Base-by-base conservation (phyloP, 2,329 filamentous ascomycete species). In the Seiridium unicorne region DNA sequence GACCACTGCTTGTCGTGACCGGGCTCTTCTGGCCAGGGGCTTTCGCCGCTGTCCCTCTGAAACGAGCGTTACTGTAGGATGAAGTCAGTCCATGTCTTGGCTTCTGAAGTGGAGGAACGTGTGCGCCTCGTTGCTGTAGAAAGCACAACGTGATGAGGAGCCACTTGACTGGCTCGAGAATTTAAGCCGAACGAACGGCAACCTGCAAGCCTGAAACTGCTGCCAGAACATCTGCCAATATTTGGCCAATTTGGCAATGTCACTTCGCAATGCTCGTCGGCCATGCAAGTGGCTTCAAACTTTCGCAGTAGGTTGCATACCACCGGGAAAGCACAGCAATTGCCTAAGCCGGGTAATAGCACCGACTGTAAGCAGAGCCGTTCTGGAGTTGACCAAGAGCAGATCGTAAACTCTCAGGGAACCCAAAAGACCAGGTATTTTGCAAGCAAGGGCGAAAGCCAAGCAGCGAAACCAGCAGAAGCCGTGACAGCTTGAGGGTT, bases 11-110 rank as follows among this genome's bases (percentile, higher is more conserved):
- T 60, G 80, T 77, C 49, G 77, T 74, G 59, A 77, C 77, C 55
- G 82, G 81, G 70, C 81, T 85, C 76, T 84, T 79, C 67, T 77
- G 79, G 65, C 77, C 77, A 63, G 81, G 74, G 62, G 79, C 75
- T 73, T 80, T 85, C 68, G 74, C 77, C 65, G 81, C 79, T 68
- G 79, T 79, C 71, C 83, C 82, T 73, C 84, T 81, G 69, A 86
- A 84, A 63, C 84, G 82, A 70, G 83, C 83, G 76, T 84, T 84
- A 68, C 83, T 85, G 65, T 62, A 32, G 51, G 57, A 61, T 57
- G 55, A 59, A 47, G 60, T 67, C 62, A 75, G 75, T 67, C 3
- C 47, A 49, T 49, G 47, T 49, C 18, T 26, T 26, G 18, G 18
- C 18, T 26, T 26, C 18, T 26, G 18, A 26, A 26, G 38, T 2